Base-by-base conservation (phyloP, 2,329 filamentous ascomycete genomes). In the Chaetomium globosum region DNA sequence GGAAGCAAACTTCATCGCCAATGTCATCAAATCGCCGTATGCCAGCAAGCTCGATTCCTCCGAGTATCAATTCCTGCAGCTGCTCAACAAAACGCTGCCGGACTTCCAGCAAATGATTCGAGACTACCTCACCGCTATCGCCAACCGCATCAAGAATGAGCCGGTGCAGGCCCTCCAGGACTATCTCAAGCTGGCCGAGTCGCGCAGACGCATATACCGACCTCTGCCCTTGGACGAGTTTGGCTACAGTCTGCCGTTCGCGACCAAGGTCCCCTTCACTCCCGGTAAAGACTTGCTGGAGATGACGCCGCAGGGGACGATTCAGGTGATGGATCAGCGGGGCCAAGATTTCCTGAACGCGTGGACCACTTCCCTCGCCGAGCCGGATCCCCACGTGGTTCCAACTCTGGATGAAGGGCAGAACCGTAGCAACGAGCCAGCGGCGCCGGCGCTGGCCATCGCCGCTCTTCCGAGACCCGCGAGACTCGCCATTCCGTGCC, bases 401-500 rank as follows among this genome's bases (percentile, higher is more conserved):
- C 36, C 36, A 16, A 16, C 12, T 39, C 13, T 13, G 33, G 33
- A 36, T 10, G 8, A 1, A 5, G 36, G 4, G 19, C 4, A 16
- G 13, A 39, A 39, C 9, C 10, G 16, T 13, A 16, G 13, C 5
- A 39, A 2, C 26, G 48, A 51, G 48, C 48, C 48, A 6, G 48
- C 4, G 26, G 48, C 21, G 21, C 48, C 48, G 2, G 3, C 48
- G 21, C 5, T 51, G n/a, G 21, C 48, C n/a, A 51, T 51, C 1
- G 10, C 4, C 48, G 48, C 26, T 51, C 48, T 51, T 28, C 48
- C 48, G 9, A 51, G 21, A 10, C 48, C 48, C 26, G 48, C 19
- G 48, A 51, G n/a, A 51, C 48, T 51, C n/a, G 48, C 19, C 19
- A 51, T 51, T 51, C 48, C 4, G 48, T 51, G 48, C 7, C 48